phyloP scores from a whole-genome alignment of 202 grass and related monocot species.

The Elaeis oleifera region DNA sequence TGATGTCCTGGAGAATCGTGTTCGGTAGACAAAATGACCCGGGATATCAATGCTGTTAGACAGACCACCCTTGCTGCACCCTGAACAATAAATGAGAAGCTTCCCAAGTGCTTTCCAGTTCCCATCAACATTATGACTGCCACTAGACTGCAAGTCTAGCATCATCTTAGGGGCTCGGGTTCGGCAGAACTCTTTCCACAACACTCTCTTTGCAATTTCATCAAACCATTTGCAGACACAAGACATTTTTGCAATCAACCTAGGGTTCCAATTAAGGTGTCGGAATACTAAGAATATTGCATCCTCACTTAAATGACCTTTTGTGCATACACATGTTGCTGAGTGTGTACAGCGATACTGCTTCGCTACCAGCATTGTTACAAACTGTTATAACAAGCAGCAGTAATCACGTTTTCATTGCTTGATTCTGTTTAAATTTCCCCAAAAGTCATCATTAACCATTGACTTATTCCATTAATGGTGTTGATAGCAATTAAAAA shows the following conservation, averaged over 20 bases:
- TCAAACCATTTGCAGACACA: conserved; percentile 99
- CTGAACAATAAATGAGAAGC: conserved; percentile 92
- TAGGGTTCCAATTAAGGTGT: conserved; percentile 93
- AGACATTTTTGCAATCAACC: conserved; percentile 64
- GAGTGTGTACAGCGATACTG: conserved; percentile 94
- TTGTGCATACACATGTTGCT: conserved; percentile 67
- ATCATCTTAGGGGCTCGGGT: conserved; percentile 95
- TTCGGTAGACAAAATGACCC: conserved; percentile 69
- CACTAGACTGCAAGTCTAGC: conserved; percentile 77
- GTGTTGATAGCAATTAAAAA: too few species aligned
- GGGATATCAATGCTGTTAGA: conserved; percentile 56
- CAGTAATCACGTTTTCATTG: too few species aligned
- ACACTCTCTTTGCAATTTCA: conserved; percentile 65
- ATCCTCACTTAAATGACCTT: conserved; percentile 87
- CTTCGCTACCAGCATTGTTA: conserved; percentile 69
- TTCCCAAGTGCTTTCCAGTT: conserved; percentile 98
- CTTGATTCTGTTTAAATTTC: too few species aligned
- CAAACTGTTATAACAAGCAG: not conserved
- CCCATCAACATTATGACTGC: conserved; percentile 85
- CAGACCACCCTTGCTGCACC: conserved; percentile 52
- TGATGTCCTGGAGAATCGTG: conserved; percentile 77
- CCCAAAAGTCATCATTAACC: too few species aligned
- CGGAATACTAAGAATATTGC: conserved; percentile 74
- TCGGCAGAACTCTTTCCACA: conserved; percentile 98
- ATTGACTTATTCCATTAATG: too few species aligned